These are phyloP conservation scores for Simplicillium aogashimaense DNA, from an alignment of 2,329 filamentous ascomycete species.

Conservation along the genomic window DNA sequence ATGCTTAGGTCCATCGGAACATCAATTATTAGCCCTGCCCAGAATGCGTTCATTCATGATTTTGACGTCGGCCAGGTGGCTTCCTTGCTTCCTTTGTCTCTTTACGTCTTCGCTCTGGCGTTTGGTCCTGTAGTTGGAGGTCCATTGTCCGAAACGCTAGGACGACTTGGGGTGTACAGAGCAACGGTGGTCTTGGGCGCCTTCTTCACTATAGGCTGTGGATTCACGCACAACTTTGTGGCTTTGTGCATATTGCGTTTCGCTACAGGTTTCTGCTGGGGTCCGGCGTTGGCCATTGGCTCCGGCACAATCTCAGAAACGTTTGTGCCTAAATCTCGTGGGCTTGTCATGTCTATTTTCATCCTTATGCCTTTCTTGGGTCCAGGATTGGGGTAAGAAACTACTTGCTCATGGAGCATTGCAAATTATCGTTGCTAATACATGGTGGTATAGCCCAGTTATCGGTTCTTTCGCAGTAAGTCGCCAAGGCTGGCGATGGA, in stretches of 20 bases:
- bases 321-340: conserved; percentile 3
- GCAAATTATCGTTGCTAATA: too few relatives aligned
- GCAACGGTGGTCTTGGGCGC: conserved; percentile 56
- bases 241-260: conserved; percentile 65
- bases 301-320: conserved; percentile 63
- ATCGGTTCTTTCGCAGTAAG: conserved; percentile 8
- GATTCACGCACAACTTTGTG: conserved; percentile 50
- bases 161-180: conserved; percentile 61
- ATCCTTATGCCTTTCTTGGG: conserved; percentile 9
- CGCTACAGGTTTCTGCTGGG: conserved; percentile 58
- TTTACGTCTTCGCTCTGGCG: conserved; percentile 66
- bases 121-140: conserved; percentile 74
- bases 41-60: conserved; percentile 2
- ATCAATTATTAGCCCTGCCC: conserved; percentile 8
- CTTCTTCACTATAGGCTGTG: conserved; percentile 54
- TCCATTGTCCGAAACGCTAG: conserved; percentile 57
- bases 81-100: conserved; percentile 31
- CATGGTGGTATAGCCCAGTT: conserved; percentile 1
- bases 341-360: conserved; percentile 4
- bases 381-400: conserved; percentile 7
- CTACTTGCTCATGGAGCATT: too few relatives aligned
- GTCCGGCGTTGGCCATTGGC: conserved; percentile 65
- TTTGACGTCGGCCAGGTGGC: conserved; percentile 9
- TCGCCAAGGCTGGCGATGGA: conserved; percentile 12
- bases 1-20: conserved; percentile 7